Percentiles rank a stretch among this genome's conserved stretches.
Conservation (phyloP, 2,329 filamentous ascomycete genomes). For the Amesomyces nigricolor region DNA sequence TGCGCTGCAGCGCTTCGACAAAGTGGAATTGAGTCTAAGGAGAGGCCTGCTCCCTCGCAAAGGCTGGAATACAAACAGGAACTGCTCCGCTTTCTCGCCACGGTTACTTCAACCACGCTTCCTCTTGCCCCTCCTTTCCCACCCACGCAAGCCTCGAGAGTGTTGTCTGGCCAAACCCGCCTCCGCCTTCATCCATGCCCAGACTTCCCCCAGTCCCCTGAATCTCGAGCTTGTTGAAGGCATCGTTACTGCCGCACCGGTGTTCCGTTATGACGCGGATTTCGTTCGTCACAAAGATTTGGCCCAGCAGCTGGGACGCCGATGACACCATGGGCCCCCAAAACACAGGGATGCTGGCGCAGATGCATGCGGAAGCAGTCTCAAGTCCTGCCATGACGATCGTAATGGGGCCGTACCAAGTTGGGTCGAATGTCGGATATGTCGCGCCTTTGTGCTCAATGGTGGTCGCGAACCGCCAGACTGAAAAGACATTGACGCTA, state of each 20-base stretch:
- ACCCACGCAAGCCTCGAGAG: background rate
- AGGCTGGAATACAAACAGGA: too few species aligned
- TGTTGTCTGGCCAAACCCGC: background rate
- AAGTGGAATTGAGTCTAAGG: too few species aligned
- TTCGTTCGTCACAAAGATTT: slow-evolving; percentile 19
- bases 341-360: slow-evolving; percentile 20
- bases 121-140: too few species aligned
- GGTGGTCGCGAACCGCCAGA: slow-evolving; percentile 31
- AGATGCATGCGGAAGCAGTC: slow-evolving; percentile 16
- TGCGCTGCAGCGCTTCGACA: too few species aligned
- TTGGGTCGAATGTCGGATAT: slow-evolving; percentile 31
- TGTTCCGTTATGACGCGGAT: slow-evolving; percentile 12
- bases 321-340: slow-evolving; percentile 11
- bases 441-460: slow-evolving; percentile 30
- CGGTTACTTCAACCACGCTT: too few species aligned
- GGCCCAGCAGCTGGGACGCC: slow-evolving; percentile 8
- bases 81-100: too few species aligned
- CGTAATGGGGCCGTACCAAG: slow-evolving; percentile 30
- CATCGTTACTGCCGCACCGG: slow-evolving; percentile 7
- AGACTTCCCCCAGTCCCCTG: background rate
- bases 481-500: slow-evolving; percentile 27
- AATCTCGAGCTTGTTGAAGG: slow-evolving; percentile 1
- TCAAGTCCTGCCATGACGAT: slow-evolving; percentile 24
- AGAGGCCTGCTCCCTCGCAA: too few species aligned
- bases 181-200: background rate